phyloP scores from a whole-genome alignment of 192 early-diverging fungal species.

The Backusella luteola region DNA sequence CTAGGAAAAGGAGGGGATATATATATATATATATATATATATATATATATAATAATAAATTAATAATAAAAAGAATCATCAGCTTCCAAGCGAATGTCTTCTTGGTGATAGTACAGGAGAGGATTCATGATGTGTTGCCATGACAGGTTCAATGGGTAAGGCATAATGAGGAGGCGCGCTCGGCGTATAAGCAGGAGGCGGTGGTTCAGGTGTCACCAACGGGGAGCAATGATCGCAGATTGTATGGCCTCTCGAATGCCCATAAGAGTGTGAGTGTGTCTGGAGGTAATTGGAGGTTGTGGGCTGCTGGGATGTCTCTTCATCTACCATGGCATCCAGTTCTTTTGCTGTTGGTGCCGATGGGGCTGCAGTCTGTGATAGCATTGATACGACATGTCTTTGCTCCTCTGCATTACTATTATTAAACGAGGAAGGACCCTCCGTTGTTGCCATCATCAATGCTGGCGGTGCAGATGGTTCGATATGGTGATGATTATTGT shows the following conservation, averaged over 20 bases:
- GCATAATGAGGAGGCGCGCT: constrained; percentile 16
- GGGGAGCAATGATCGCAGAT: not conserved
- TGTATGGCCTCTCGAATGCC: not conserved
- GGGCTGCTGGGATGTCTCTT: not conserved
- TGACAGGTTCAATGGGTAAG: constrained; percentile 3
- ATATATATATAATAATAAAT: not conserved
- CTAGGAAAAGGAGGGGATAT: not conserved
- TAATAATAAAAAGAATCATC: not conserved
- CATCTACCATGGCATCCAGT: not conserved
- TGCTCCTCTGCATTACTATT: not conserved
- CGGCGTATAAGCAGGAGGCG: constrained; percentile 28
- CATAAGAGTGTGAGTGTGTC: not conserved
- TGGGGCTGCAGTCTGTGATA: constrained; percentile 9
- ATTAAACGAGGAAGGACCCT: not conserved
- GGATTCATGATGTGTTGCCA: not conserved
- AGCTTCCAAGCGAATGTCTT: constrained; percentile 5
- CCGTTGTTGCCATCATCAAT: not conserved
- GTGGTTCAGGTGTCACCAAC: not conserved
- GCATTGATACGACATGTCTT: not conserved
- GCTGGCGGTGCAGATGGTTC: constrained; percentile 16
- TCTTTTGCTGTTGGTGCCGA: constrained; percentile 23
- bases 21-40: not conserved
- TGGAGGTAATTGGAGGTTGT: not conserved
- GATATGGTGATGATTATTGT: not conserved
- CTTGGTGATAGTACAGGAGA: not conserved